These are phyloP conservation scores for Microcera coccophila DNA, from an alignment of 2,329 filamentous ascomycete species.

Conservation along the genomic window DNA sequence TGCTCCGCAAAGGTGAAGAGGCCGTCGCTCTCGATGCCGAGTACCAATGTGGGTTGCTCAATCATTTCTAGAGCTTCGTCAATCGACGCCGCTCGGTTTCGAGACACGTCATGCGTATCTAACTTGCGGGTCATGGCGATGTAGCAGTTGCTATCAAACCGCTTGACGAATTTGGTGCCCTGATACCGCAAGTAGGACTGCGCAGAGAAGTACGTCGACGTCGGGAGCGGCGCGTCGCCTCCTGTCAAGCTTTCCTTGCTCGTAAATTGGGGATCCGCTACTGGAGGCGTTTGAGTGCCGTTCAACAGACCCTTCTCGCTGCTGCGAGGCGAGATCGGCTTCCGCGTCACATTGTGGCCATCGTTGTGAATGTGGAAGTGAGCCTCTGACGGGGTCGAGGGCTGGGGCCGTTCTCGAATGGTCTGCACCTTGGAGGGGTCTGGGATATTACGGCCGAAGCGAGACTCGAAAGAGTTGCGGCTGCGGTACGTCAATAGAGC, in stretches of 20 bases:
- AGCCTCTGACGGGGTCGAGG: slow-evolving; percentile 61
- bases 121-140: slow-evolving; percentile 98
- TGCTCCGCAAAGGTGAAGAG: slow-evolving; percentile 97
- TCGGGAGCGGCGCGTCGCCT: slow-evolving; percentile 46
- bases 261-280: slow-evolving; percentile 63
- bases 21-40: slow-evolving; percentile 93
- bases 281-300: slow-evolving; percentile 24
- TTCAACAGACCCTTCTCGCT: slow-evolving; percentile 36
- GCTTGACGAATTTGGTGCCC: slow-evolving; percentile 91
- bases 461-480: slow-evolving; percentile 92
- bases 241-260: slow-evolving; percentile 51
- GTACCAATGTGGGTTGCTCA: slow-evolving; percentile 81
- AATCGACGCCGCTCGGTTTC: slow-evolving; percentile 65
- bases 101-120: slow-evolving; percentile 92
- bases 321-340: slow-evolving; percentile 45
- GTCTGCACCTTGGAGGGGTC: slow-evolving; percentile 80
- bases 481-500: slow-evolving; percentile 93
- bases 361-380: slow-evolving; percentile 83
- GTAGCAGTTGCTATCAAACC: slow-evolving; percentile 98
- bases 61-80: slow-evolving; percentile 75
- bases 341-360: slow-evolving; percentile 63
- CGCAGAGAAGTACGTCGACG: slow-evolving; percentile 91
- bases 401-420: slow-evolving; percentile 65
- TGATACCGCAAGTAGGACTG: slow-evolving; percentile 98
- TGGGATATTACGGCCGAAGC: slow-evolving; percentile 89